phyloP scores from a whole-genome alignment of 2,329 filamentous ascomycete species.

The Colletotrichum sp. region DNA sequence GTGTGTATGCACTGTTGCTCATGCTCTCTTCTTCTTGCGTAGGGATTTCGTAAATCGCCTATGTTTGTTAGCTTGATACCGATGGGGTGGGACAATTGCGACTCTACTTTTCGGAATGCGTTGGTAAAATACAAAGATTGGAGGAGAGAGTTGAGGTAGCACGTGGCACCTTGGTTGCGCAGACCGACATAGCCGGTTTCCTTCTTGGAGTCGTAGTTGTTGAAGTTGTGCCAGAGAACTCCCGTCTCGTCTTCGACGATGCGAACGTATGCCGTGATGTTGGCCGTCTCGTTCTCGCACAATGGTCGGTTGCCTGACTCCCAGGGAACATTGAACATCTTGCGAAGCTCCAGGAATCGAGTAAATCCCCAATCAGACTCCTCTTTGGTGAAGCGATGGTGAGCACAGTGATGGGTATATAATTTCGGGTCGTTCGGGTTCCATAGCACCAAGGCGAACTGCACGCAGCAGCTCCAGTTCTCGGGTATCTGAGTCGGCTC shows the following conservation, averaged over 20 bases:
- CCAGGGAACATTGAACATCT: conserved; percentile 81
- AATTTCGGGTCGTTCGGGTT: conserved; percentile 92
- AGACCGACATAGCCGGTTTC: conserved; percentile 97
- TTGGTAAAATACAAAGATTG: conserved; percentile 90
- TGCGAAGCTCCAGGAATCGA: conserved; percentile 87
- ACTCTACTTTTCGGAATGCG: conserved; percentile 83
- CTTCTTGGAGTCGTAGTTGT: conserved; percentile 98
- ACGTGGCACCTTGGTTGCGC: conserved; percentile 95
- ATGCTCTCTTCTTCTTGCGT: conserved; percentile 83
- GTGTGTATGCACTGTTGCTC: conserved; percentile 88
- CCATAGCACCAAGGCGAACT: conserved; percentile 93
- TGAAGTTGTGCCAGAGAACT: conserved; percentile 89
- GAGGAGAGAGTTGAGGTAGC: conserved; percentile 84
- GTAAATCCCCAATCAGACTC: conserved; percentile 99
- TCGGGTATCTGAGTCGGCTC: conserved; percentile 74
- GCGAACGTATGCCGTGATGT: conserved; percentile 83
- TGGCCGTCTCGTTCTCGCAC: conserved; percentile 77
- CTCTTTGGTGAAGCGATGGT: conserved; percentile 94
- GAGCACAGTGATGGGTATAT: conserved; percentile 81
- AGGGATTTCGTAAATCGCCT: conserved; percentile 97
- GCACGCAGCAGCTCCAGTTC: conserved; percentile 95
- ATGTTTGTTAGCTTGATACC: conserved; percentile 1
- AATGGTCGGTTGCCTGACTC: conserved; percentile 73
- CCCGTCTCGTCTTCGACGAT: conserved; percentile 87
- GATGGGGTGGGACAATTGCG: background rate